A percentile compares a stretch with the other conserved stretches of the same genome.
Conservation (phyloP, 2,329 filamentous ascomycete genomes). For the Trichophyton simii region DNA sequence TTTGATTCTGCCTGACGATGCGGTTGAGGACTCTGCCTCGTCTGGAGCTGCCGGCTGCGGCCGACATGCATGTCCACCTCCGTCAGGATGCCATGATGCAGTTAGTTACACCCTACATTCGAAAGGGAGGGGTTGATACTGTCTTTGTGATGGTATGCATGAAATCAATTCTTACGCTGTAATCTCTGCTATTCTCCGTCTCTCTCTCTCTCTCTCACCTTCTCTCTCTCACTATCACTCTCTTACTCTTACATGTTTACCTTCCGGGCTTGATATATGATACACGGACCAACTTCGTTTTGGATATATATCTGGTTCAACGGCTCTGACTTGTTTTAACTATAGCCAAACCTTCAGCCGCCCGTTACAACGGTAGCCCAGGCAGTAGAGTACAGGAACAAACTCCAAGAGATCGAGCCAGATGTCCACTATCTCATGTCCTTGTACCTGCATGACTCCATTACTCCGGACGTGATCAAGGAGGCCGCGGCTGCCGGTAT, state of each 20-base stretch:
- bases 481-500: slow-evolving; percentile 63
- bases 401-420: slow-evolving; percentile 48
- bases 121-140: slow-evolving; percentile 53
- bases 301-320: not conserved
- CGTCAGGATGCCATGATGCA: slow-evolving; percentile 54
- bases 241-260: too few species aligned
- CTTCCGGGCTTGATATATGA: too few species aligned
- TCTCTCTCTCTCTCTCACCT: not conserved
- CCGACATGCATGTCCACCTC: slow-evolving; percentile 44
- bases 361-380: slow-evolving; percentile 49
- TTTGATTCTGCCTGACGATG: slow-evolving; percentile 5
- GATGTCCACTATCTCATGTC: slow-evolving; percentile 62
- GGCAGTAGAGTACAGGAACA: slow-evolving; percentile 54
- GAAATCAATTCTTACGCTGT: not conserved
- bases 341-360: slow-evolving; percentile 52
- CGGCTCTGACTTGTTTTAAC: not conserved
- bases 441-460: slow-evolving; percentile 48
- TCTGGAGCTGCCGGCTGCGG: slow-evolving; percentile 11
- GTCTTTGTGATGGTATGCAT: slow-evolving; percentile 40
- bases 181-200: not conserved
- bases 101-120: slow-evolving; percentile 42
- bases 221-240: too few species aligned
- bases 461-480: slow-evolving; percentile 57
- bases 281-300: too few species aligned
- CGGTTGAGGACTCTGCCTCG: slow-evolving; percentile 8